phyloP scores from a whole-genome alignment of 768 basidiomycete species.

The Termitomyces sp. region DNA sequence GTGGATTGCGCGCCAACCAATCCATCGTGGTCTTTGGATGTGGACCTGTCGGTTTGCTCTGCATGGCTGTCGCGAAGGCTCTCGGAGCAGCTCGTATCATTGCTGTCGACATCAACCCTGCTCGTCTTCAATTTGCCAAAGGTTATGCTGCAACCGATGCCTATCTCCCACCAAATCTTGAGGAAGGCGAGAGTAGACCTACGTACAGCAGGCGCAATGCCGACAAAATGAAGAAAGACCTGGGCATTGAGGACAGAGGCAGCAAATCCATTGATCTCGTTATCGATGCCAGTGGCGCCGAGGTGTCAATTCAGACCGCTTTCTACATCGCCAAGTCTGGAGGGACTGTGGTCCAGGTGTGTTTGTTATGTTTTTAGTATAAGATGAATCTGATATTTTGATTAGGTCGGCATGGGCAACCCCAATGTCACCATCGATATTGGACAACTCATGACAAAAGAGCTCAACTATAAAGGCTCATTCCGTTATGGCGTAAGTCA shows the following conservation, averaged over 20 bases:
- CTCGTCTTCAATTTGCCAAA: slow-evolving; percentile 83
- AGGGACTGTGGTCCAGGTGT: slow-evolving; percentile 67
- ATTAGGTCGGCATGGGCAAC: slow-evolving; percentile 81
- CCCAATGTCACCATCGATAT: slow-evolving; percentile 74
- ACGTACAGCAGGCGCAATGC: slow-evolving; percentile 74
- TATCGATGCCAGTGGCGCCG: slow-evolving; percentile 89
- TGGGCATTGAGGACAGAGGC: slow-evolving; percentile 71
- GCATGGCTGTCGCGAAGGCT: slow-evolving; percentile 95
- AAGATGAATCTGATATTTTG: background rate
- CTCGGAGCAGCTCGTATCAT: slow-evolving; percentile 82
- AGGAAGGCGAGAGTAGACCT: slow-evolving; percentile 59
- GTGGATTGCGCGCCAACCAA: slow-evolving; percentile 64
- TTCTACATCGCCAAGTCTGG: slow-evolving; percentile 70
- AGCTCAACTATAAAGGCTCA: slow-evolving; percentile 80
- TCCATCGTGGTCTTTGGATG: slow-evolving; percentile 84
- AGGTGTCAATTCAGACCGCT: slow-evolving; percentile 86
- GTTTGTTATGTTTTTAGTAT: slow-evolving; percentile 7
- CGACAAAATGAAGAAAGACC: slow-evolving; percentile 51
- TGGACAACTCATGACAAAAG: slow-evolving; percentile 64
- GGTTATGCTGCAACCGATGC: slow-evolving; percentile 76
- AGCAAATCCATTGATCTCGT: slow-evolving; percentile 73
- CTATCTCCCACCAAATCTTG: slow-evolving; percentile 54
- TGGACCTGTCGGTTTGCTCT: slow-evolving; percentile 82
- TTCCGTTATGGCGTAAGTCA: slow-evolving; percentile 79
- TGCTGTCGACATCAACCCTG: slow-evolving; percentile 72